Evolutionary conservation across 1,284 basidiomycete species (phyloP).

Genomic region (Microbotryum intermedium): DNA sequence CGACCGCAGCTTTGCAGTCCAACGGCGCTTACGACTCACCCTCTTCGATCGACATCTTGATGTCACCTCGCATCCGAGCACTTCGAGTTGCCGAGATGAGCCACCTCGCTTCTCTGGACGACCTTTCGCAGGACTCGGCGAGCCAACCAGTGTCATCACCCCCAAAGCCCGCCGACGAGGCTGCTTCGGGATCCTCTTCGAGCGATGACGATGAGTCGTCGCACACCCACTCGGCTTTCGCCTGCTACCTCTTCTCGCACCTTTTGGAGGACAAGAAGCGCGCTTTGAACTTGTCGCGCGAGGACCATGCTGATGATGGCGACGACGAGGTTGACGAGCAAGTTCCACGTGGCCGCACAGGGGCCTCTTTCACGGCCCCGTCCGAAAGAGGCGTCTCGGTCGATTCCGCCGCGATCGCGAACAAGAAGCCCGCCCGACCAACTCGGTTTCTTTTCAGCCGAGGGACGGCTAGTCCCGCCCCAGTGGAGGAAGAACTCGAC

Average conservation of each 20-base stretch:
- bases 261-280: not conserved
- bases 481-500: not conserved
- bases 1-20: conserved; percentile 5
- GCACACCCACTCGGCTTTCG: conserved; percentile 23
- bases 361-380: not conserved
- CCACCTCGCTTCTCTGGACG: not conserved
- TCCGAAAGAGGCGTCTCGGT: not conserved
- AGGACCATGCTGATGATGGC: too few species aligned
- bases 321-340: not conserved
- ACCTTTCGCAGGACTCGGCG: not conserved
- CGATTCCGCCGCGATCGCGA: not conserved
- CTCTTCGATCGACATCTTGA: conserved; percentile 9
- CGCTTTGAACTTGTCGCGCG: not conserved
- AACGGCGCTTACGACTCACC: not conserved
- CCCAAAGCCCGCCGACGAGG: not conserved
- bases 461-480: not conserved
- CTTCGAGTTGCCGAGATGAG: conserved; percentile 1
- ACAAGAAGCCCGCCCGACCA: not conserved
- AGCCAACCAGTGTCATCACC: not conserved
- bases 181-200: not conserved
- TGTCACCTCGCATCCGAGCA: conserved; percentile 21
- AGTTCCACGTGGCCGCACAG: not conserved
- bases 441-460: conserved; percentile 19
- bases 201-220: conserved; percentile 3
- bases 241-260: conserved; percentile 29